phyloP scores from a whole-genome alignment of 495 filamentous ascomycete species.

The Stereocaulon alpinum region DNA sequence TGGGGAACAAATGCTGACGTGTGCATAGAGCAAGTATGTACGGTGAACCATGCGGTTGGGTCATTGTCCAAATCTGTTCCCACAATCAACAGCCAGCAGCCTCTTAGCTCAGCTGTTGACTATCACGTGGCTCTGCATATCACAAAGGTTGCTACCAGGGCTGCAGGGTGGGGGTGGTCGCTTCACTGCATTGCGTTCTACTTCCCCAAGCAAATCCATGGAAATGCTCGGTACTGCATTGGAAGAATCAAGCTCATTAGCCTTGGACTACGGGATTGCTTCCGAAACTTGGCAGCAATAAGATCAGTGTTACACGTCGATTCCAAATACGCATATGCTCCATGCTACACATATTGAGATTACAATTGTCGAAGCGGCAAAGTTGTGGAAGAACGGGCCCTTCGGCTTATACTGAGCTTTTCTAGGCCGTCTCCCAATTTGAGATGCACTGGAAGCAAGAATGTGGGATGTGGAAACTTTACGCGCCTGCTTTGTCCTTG shows the following conservation, averaged over 20 bases:
- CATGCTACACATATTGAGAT: background rate
- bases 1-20: constrained; percentile 26
- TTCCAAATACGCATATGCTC: background rate
- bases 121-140: background rate
- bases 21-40: constrained; percentile 53
- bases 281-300: background rate
- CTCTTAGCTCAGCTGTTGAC: background rate
- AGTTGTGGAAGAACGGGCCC: background rate
- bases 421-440: background rate
- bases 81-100: background rate
- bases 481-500: background rate
- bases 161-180: background rate
- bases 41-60: constrained; percentile 33
- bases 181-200: background rate
- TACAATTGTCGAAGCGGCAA: background rate
- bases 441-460: background rate
- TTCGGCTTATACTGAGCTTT: background rate
- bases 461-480: background rate
- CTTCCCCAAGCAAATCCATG: background rate
- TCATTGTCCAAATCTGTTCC: background rate
- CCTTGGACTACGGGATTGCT: background rate
- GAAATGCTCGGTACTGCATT: background rate
- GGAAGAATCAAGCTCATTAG: background rate
- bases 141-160: too few species aligned
- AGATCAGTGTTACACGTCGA: background rate